A percentile compares a stretch with the other conserved stretches of the same genome.
Conservation (phyloP, 306 rosid genomes). For the Cucurbita moschata region DNA sequence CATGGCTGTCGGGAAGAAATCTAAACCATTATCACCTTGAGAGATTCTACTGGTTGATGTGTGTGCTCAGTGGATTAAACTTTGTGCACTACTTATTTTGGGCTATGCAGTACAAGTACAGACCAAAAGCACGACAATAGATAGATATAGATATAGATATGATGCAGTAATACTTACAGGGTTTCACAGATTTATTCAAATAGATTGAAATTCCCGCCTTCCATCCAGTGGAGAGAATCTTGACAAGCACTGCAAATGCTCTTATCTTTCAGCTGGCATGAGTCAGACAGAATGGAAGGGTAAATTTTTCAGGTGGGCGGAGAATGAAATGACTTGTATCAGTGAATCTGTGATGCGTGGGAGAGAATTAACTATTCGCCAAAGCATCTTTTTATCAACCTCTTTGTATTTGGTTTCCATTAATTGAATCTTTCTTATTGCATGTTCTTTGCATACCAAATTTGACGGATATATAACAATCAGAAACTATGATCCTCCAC, state of each 20-base stretch:
- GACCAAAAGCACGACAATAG: conserved; percentile 21
- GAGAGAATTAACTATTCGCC: too few species aligned
- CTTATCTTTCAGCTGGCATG: background rate
- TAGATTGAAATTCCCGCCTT: background rate
- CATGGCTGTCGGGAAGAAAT: conserved; percentile 67
- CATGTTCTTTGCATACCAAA: background rate
- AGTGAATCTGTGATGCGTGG: background rate
- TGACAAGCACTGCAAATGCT: background rate
- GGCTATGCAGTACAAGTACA: conserved; percentile 60
- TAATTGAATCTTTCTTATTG: background rate
- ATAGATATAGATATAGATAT: background rate
- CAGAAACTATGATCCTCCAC: background rate
- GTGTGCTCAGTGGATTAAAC: conserved; percentile 67
- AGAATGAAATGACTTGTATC: background rate
- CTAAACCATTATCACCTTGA: conserved; percentile 59
- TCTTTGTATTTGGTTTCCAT: background rate
- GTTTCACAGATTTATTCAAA: conserved; percentile 1
- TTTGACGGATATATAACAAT: background rate
- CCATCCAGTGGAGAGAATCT: background rate
- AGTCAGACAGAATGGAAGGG: background rate
- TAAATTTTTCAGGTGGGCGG: background rate
- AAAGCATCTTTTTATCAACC: background rate
- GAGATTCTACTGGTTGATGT: conserved; percentile 83
- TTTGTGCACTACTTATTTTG: conserved; percentile 70
- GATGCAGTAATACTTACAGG: background rate